Evolutionary conservation across 164 flowering plant genomes (phyloP).

Genomic region (Amborella trichopoda): DNA sequence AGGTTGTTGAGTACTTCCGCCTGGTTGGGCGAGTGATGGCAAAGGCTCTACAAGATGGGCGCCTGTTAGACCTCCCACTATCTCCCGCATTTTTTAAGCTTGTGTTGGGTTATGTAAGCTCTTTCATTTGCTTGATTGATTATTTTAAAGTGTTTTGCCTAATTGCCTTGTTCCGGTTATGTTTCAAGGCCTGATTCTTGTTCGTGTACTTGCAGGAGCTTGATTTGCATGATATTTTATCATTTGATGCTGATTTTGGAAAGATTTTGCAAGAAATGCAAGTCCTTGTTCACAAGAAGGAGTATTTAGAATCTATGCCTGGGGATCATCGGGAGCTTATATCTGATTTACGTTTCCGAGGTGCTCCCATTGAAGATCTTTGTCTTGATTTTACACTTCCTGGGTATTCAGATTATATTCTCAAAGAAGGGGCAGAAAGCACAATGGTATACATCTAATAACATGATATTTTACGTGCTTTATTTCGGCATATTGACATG

Average conservation of each 20-base stretch:
- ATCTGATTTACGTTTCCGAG: constrained; percentile 52
- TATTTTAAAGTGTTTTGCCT: background rate
- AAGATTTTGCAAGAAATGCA: constrained; percentile 78
- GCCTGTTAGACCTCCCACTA: constrained; percentile 87
- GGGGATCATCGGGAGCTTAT: constrained; percentile 23
- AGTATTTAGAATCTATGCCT: constrained; percentile 45
- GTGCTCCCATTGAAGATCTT: constrained; percentile 68
- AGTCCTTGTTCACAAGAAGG: constrained; percentile 61
- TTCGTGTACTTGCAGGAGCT: constrained; percentile 66
- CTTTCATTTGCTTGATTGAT: background rate
- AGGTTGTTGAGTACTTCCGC: constrained; percentile 66
- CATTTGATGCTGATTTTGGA: constrained; percentile 78
- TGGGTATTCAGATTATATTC: constrained; percentile 80
- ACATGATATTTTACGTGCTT: background rate
- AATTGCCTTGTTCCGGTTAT: too few relatives aligned
- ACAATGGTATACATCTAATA: constrained; percentile 19
- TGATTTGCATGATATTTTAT: constrained; percentile 84
- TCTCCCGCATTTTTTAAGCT: constrained; percentile 82
- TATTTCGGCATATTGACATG: background rate
- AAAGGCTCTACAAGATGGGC: constrained; percentile 98
- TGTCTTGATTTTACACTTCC: constrained; percentile 93
- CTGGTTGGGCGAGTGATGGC: constrained; percentile 92
- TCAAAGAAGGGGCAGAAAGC: constrained; percentile 73
- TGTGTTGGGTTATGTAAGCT: constrained; percentile 83
- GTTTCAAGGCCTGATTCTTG: background rate